Base-by-base conservation (phyloP, 2,329 filamentous ascomycete species). In the Dactylellina haptotyla region DNA sequence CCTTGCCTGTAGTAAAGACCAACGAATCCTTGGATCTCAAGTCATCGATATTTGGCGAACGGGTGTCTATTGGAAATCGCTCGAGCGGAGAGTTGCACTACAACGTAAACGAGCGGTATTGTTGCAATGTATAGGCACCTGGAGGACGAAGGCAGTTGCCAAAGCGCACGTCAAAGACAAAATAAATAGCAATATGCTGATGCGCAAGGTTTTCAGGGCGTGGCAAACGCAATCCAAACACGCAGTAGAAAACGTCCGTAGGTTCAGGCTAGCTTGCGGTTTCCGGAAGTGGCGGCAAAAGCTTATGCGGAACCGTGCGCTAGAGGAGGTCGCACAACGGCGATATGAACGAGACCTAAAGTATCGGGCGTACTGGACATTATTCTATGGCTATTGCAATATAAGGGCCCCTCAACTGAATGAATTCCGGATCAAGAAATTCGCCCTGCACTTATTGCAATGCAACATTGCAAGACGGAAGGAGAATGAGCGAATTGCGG, bases 321-420 rank as follows among this genome's bases (percentile, higher is more conserved):
- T 67, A 45, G 61, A 53, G 26, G 41, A 50, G 25, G 28, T 67
- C 8, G 70, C 70, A 4, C 56, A 54, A 18, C 70, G 56, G n/a
- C 70, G 61, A 6, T 74, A 74, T 32, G 48, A 63, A 1, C 57
- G 62, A 9, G 63, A 74, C 16, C 63, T 74, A 4, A 74, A 74
- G 25, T 74, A 67, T 18, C 16, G 70, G 10, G 70, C 70, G 1
- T 74, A 74, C 25, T 74, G 70, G 70, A 74, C 70, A 14, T 32
- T 66, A 18, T 74, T 66, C 51, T 74, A 72, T n/a, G 67, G 67
- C 23, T 72, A 63, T 39, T 72, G 67, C 51, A 72, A 72, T 43
- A 59, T 64, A 32, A 32, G 67, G 46, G 67, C 67, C 28, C 67
- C 67, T 45, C 67, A 65, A 41, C 23, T 72, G 3, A 72, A 72